Evolutionary conservation across 495 filamentous ascomycete species (phyloP).

Genomic region (Xylaria longipes): DNA sequence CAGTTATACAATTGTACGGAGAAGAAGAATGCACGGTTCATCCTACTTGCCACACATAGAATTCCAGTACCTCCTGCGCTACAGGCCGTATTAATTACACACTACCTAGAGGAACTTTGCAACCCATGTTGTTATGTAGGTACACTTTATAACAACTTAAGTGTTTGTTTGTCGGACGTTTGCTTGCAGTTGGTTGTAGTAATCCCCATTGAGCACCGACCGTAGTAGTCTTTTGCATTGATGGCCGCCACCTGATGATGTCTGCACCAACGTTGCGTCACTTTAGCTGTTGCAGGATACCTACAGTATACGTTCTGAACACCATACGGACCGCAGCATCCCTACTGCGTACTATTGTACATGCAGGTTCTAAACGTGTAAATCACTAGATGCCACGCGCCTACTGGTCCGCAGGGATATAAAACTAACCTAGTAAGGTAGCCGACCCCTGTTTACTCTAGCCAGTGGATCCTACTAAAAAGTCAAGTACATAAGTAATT

Average conservation of each 20-base stretch:
- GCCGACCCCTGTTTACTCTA: too few relatives aligned
- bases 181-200: too few relatives aligned
- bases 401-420: too few relatives aligned
- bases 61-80: background rate
- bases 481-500: too few relatives aligned
- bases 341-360: background rate
- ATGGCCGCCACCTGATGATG: background rate
- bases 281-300: background rate
- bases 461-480: too few relatives aligned
- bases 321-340: background rate
- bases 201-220: background rate
- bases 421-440: too few relatives aligned
- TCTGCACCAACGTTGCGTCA: slow-evolving; percentile 4
- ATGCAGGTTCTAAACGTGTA: background rate
- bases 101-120: too few relatives aligned
- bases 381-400: slow-evolving; percentile 3
- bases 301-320: background rate
- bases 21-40: background rate
- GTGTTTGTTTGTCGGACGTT: background rate
- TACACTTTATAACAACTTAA: background rate
- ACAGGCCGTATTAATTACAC: background rate
- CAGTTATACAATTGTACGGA: too few relatives aligned
- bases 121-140: background rate
- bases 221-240: background rate
- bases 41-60: background rate